phyloP scores from a whole-genome alignment of 2,329 filamentous ascomycete species.

The Cytospora piceicola region DNA sequence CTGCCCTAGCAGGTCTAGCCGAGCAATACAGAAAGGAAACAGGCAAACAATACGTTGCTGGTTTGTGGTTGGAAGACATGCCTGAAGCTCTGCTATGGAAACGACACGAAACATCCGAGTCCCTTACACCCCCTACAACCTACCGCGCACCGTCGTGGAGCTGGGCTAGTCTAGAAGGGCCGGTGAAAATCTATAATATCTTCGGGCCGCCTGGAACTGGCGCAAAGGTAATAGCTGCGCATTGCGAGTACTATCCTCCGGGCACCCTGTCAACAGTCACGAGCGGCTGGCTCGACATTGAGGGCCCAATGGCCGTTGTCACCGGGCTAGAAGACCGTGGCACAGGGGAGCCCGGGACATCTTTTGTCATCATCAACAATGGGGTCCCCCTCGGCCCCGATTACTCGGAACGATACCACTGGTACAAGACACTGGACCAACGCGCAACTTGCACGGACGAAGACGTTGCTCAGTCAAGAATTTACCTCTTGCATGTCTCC shows the following conservation, averaged over 20 bases:
- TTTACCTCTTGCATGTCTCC: neutral
- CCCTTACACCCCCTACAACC: neutral
- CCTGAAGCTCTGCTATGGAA: neutral
- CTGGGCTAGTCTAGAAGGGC: neutral
- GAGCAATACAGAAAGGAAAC: neutral
- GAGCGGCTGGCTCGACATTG: neutral
- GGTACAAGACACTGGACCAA: neutral
- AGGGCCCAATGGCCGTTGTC: neutral
- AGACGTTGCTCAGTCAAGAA: neutral
- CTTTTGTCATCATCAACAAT: neutral
- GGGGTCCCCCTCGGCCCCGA: neutral
- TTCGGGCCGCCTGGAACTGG: too few species aligned
- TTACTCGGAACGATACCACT: too few species aligned
- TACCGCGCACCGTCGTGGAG: neutral
- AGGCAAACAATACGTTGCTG: neutral
- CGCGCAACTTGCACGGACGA: neutral
- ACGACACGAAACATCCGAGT: neutral
- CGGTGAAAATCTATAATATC: neutral
- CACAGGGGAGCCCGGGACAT: too few species aligned
- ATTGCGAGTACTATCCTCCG: neutral
- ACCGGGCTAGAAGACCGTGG: too few species aligned
- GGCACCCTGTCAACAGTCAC: neutral
- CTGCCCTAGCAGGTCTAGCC: conserved; percentile 1
- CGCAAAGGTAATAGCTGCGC: neutral
- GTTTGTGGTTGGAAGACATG: neutral